These are phyloP conservation scores for Rhodotorula glutinis DNA, from an alignment of 1,284 basidiomycete genomes.

Conservation along the genomic window DNA sequence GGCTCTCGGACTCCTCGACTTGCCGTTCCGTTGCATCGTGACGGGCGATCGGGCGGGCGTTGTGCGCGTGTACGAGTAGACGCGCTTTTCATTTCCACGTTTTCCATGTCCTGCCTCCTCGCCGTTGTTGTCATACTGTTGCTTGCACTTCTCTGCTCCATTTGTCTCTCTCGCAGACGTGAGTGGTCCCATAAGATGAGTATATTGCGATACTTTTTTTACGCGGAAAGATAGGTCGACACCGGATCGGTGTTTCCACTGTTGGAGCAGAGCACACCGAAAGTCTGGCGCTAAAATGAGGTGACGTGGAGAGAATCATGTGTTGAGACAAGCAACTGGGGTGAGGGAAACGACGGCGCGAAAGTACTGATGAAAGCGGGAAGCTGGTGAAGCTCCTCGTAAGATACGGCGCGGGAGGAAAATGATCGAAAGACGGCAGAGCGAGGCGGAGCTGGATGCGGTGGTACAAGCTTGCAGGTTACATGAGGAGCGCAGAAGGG, in stretches of 20 bases:
- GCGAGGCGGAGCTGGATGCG: neutral
- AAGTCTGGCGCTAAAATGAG: no score
- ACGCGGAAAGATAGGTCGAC: no score
- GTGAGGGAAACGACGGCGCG: neutral
- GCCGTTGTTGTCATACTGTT: neutral
- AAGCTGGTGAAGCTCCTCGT: neutral
- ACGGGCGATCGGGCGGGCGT: constrained; percentile 77
- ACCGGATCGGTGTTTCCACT: neutral
- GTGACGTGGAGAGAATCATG: neutral
- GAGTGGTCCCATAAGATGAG: neutral
- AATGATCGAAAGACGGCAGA: neutral
- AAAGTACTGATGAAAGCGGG: neutral
- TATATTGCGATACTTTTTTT: no score
- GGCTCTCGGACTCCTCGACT: constrained; percentile 72
- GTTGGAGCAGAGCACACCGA: neutral
- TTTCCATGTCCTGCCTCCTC: neutral
- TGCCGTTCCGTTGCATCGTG: constrained; percentile 79
- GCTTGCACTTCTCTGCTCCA: neutral
- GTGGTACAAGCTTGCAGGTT: neutral
- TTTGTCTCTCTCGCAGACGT: neutral
- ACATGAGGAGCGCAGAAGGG: constrained; percentile 21
- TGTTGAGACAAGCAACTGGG: neutral
- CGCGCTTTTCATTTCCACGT: neutral
- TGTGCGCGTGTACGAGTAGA: constrained; percentile 63
- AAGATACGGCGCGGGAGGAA: neutral